Evolutionary conservation across 495 filamentous ascomycete species (phyloP).

Genomic region (Penicillium nucicola): DNA sequence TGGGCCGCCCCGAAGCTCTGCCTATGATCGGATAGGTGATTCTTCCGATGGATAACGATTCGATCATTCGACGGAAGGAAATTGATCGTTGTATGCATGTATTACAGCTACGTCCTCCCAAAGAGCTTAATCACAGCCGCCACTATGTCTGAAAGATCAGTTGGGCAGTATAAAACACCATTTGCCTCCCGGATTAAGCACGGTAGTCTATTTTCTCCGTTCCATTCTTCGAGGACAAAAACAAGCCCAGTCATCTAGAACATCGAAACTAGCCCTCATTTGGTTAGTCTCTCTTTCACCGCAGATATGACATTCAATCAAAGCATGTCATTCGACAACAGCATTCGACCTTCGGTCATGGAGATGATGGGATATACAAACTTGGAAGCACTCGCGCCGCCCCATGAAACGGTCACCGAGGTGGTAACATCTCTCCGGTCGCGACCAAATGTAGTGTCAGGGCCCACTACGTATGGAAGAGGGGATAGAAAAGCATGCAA

Average conservation of each 20-base stretch:
- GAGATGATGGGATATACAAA: not conserved
- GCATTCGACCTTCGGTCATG: not conserved
- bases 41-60: too few species aligned
- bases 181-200: too few species aligned
- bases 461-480: not conserved
- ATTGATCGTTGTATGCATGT: too few species aligned
- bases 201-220: too few species aligned
- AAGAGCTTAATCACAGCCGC: too few species aligned
- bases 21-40: too few species aligned
- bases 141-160: too few species aligned
- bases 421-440: not conserved
- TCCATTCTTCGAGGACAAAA: too few species aligned
- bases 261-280: not conserved
- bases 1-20: too few species aligned
- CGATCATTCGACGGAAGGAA: too few species aligned
- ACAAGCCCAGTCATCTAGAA: not conserved
- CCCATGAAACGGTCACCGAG: not conserved
- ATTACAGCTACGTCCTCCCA: too few species aligned
- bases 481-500: constrained; percentile 1
- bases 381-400: not conserved
- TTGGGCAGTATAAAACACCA: too few species aligned
- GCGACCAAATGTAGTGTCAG: not conserved
- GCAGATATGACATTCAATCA: constrained; percentile 2
- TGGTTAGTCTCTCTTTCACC: not conserved
- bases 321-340: not conserved